Conservation (phyloP, 192 early-diverging fungal species). For the Podila horticola region DNA sequence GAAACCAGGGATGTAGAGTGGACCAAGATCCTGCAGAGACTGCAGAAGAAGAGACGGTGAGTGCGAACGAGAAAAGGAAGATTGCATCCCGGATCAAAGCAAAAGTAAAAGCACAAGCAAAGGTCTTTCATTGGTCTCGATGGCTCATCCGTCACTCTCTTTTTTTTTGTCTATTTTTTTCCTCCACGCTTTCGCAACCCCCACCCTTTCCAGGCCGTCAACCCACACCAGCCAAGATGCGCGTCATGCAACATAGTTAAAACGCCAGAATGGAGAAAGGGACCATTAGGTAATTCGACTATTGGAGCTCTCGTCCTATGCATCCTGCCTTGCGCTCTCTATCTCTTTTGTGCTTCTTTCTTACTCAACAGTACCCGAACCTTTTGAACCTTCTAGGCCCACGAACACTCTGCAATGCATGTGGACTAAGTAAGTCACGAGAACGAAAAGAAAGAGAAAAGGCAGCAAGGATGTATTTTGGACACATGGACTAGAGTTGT, state of each 20-base stretch:
- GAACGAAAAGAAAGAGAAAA: no score
- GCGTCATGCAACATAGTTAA: constrained; percentile 49
- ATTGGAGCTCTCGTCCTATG: not conserved
- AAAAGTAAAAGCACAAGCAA: not conserved
- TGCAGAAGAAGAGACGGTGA: constrained; percentile 30
- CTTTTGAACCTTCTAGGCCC: constrained; percentile 15
- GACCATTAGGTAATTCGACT: constrained; percentile 25
- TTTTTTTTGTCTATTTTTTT: not conserved
- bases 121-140: not conserved
- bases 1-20: constrained; percentile 28
- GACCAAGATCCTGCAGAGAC: constrained; percentile 35
- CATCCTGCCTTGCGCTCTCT: not conserved
- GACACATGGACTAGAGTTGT: not conserved
- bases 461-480: no score
- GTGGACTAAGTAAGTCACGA: constrained; percentile 42
- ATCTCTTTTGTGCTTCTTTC: not conserved
- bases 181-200: no score
- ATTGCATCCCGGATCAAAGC: not conserved
- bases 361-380: not conserved
- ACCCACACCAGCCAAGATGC: constrained; percentile 35
- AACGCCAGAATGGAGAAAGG: constrained; percentile 53
- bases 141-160: not conserved
- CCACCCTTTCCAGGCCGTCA: constrained; percentile 1
- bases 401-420: constrained; percentile 48
- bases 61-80: not conserved